These are phyloP conservation scores for Kregervanrija pseudodelftensis DNA, from an alignment of 805 yeast genomes.

Conservation along the genomic window DNA sequence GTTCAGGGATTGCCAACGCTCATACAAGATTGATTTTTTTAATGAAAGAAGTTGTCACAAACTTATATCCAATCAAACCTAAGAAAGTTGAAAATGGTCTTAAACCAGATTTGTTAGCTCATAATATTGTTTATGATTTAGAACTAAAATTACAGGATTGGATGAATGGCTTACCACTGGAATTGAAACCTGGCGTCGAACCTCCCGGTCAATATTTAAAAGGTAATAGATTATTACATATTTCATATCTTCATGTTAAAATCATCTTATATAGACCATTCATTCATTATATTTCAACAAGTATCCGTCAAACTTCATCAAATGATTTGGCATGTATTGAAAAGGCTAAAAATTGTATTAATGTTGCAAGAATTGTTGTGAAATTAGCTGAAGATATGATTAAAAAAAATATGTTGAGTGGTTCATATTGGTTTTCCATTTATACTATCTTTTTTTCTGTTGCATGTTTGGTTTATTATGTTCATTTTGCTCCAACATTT, in stretches of 20 bases:
- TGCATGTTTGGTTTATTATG: conserved; percentile 78
- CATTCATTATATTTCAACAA: conserved; percentile 71
- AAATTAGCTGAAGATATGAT: conserved; percentile 77
- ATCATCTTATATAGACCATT: conserved; percentile 82
- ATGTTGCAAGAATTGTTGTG: conserved; percentile 77
- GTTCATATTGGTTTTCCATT: conserved; percentile 88
- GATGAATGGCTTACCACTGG: conserved; percentile 64
- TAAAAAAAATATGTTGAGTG: conserved; percentile 60
- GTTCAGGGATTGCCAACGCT: conserved; percentile 75
- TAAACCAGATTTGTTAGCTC: conserved; percentile 28
- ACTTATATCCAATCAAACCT: conserved; percentile 67
- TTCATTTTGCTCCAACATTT: conserved; percentile 40
- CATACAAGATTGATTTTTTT: conserved; percentile 73
- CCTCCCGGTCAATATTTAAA: conserved; percentile 61
- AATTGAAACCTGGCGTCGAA: conserved; percentile 62
- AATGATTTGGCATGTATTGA: conserved; percentile 56
- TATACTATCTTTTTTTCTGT: conserved; percentile 86
- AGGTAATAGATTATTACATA: conserved; percentile 67
- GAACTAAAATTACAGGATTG: conserved; percentile 67
- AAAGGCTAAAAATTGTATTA: conserved; percentile 76
- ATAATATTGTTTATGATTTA: conserved; percentile 45
- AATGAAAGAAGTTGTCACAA: conserved; percentile 61
- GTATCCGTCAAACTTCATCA: conserved; percentile 25
- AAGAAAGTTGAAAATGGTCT: conserved; percentile 18
- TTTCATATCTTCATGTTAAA: conserved; percentile 70